These are phyloP conservation scores for Herpetomonas muscarum DNA, from an alignment of 208 protist species.

Conservation along the genomic window DNA sequence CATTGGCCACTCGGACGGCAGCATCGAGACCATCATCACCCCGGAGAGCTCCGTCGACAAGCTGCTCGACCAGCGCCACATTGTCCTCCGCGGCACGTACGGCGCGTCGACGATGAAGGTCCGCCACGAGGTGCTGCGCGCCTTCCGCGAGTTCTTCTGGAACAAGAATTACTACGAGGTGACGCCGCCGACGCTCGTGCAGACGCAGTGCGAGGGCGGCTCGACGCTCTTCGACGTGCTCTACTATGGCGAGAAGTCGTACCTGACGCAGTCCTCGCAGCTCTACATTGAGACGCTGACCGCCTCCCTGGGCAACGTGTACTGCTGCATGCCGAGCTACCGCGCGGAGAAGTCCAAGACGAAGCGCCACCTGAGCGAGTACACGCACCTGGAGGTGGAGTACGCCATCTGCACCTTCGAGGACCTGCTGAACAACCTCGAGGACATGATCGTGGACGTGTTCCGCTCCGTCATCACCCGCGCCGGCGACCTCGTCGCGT, in stretches of 20 bases:
- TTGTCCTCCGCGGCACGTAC: constrained; percentile 91
- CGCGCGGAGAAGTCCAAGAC: constrained; percentile 98
- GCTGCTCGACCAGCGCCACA: constrained; percentile 94
- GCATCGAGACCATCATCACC: constrained; percentile 88
- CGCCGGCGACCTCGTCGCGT: constrained; percentile 70
- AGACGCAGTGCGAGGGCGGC: constrained; percentile 98
- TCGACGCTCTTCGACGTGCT: constrained; percentile 98
- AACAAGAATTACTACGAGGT: constrained; percentile 91
- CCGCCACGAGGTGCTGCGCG: constrained; percentile 82
- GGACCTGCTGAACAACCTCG: constrained; percentile 90
- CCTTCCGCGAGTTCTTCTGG: constrained; percentile 97
- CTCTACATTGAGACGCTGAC: constrained; percentile 98
- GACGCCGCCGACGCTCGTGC: constrained; percentile 96
- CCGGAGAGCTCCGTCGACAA: constrained; percentile 91
- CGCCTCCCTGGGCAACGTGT: constrained; percentile 95
- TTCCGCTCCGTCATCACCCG: constrained; percentile 75
- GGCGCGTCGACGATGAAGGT: constrained; percentile 89
- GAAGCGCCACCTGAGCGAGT: constrained; percentile 98
- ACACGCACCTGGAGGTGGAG: constrained; percentile 98
- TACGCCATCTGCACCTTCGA: constrained; percentile 97
- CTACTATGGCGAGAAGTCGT: constrained; percentile 97
- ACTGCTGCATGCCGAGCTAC: constrained; percentile 96
- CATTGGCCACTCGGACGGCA: constrained; percentile 76
- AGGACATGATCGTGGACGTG: constrained; percentile 93
- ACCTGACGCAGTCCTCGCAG: constrained; percentile 98